Base-by-base conservation (phyloP, 148 eudicot species). In the Mesembryanthemum crystallinum region DNA sequence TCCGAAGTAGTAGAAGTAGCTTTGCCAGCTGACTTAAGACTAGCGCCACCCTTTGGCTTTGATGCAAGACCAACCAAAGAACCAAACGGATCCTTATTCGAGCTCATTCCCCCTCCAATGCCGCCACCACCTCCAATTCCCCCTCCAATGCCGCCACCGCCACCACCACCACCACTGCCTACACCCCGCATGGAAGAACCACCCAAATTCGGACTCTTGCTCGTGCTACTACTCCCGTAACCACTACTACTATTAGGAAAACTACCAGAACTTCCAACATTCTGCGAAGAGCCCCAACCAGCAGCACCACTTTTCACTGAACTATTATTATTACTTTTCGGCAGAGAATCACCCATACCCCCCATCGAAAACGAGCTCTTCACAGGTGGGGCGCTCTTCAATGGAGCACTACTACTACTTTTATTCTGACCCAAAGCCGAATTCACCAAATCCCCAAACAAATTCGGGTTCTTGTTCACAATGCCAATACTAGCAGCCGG, bases 391-490 rank as follows among this genome's bases (percentile, higher is more conserved):
- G 84, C 82, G 68, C 79, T 91, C 78, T 91, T 94, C 85, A 94
- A 83, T 1, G 98, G 95, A 8, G 75, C 95, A 83, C 90, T 90
- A 32, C 82, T 78, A 71, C 70, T 66, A 47, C 82, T 64, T 23
- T 66, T 93, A 29, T 75, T 93, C 76, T 76, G 82, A 67, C 93
- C 94, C 37, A 94, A 64, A 0, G 91, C 92, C 0, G 98, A 90
- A 30, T 78, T 78, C 65, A 92, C 83, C 76, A 92, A 80, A 86
- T 92, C 98, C 33, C 93, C 86, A 70, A 94, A 94, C 89, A 94
- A 84, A 82, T 88, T 89, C 55, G 97, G 93, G 73, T 89, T 87
- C 76, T 94, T 94, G 55, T 89, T 87, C 35, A 79, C 95, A 74
- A 94, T 79, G n/a, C 98, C 97, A 42, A 90, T 59, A 70, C 71